phyloP scores from a whole-genome alignment of 108 stramenopile species.

The Cyclostephanos tholiformis region DNA sequence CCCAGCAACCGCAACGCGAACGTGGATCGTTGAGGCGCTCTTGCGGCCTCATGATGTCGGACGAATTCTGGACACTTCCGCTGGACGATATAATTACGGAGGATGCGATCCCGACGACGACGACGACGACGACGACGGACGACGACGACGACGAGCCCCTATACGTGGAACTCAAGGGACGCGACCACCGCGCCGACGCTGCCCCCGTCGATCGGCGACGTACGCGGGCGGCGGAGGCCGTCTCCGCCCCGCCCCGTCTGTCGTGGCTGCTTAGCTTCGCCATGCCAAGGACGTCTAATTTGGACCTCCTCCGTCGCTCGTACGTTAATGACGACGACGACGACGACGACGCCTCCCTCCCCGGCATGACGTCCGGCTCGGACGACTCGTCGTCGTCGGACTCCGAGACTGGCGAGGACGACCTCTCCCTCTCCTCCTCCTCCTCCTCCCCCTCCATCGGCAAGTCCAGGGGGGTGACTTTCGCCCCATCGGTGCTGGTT shows the following conservation, averaged over 20 bases:
- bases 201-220: slow-evolving; percentile 19
- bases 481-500: slow-evolving; percentile 20
- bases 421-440: slow-evolving; percentile 12
- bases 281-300: neutral
- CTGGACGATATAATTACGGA: neutral
- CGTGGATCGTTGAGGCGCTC: no score
- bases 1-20: no score
- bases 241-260: neutral
- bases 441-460: slow-evolving; percentile 2
- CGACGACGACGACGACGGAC: neutral
- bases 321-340: no score
- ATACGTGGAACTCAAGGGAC: slow-evolving; percentile 10
- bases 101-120: neutral
- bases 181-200: slow-evolving; percentile 12
- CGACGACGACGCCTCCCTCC: neutral
- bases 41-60: neutral
- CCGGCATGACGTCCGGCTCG: slow-evolving; percentile 23
- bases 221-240: slow-evolving; percentile 16
- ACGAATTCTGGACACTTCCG: slow-evolving; percentile 25
- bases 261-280: slow-evolving; percentile 42
- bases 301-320: neutral
- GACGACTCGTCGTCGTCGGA: slow-evolving; percentile 1
- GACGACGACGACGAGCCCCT: neutral
- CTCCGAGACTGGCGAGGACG: slow-evolving; percentile 1
- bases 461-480: slow-evolving; percentile 31